Evolutionary conservation across 108 stramenopile species (phyloP), one percentile per base, ranked within the genome.

Genomic region (Pseudonitzschia multistriata): DNA sequence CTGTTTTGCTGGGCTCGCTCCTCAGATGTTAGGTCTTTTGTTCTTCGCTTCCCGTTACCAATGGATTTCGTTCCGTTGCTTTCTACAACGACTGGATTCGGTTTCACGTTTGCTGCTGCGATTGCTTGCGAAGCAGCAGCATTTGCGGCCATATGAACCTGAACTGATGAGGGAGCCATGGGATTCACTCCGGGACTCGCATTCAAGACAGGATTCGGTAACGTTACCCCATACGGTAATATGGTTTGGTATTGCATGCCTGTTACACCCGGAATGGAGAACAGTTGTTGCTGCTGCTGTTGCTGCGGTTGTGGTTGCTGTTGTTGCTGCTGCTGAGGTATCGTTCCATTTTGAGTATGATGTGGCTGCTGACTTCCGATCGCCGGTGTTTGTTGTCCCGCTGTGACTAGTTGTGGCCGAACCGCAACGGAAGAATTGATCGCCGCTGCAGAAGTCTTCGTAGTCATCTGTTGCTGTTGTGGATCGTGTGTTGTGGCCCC

Each of bases 1-100:
- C 94, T 84, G 57, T 87, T 85, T 60, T 83, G 84, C 65, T 89
- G 78, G 27, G 84, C 84, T 60, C 83, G 80, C 76, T 95, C 83
- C 62, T 84, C 81, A 47, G 81, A 49, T 7, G 76, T 81, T 39
- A 84, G 55, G 25, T 78, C 75, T n/a, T 52, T 59, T 29, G 67
- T 73, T 49, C 76, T 49, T 49, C 62, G 30, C n/a, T 39, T 48
- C 17, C 61, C 65, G 21, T 49, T 30, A 11, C 35, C 67, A 10
- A 17, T 33, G 33, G 71, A 66, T 24, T 22, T 56, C 22, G 19
- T 19, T 17, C 11, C 13, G 36, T 52, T 45, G 17, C 53, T 49
- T 4, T 34, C 69, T 15, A 33, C 31, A 33, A 28, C 49, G 21
- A 31, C 36, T 28, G 30, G 30, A 31, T 15, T 59, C 31, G 15